A percentile compares a stretch with the other conserved stretches of the same genome.
Conservation (phyloP, 2,329 filamentous ascomycete species). For the Fusarium mexicanum region DNA sequence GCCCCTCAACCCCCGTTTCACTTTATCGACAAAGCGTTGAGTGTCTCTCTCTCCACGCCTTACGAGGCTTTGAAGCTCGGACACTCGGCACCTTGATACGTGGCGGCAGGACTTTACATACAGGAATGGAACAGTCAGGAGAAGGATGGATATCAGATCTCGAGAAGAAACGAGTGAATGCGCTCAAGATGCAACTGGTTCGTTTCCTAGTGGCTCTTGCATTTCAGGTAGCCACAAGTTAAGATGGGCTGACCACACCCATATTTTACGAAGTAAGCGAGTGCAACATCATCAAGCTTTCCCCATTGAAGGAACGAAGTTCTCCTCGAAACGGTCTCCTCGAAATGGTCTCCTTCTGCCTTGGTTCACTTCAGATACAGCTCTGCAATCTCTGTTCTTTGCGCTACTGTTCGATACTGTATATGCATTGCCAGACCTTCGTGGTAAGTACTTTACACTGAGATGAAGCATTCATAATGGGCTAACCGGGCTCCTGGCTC, state of each 20-base stretch:
- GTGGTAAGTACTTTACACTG: not conserved
- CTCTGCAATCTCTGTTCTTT: not conserved
- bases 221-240: slow-evolving; percentile 33
- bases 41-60: slow-evolving; percentile 1
- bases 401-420: slow-evolving; percentile 6
- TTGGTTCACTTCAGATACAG: slow-evolving; percentile 4
- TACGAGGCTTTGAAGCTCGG: not conserved
- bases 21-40: not conserved
- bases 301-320: slow-evolving; percentile 1
- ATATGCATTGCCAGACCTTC: not conserved
- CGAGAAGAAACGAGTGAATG: not conserved
- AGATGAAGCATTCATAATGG: slow-evolving; percentile 1
- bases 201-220: not conserved
- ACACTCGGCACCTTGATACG: not conserved
- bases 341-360: not conserved
- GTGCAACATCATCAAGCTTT: slow-evolving; percentile 22
- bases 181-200: not conserved
- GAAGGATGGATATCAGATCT: not conserved
- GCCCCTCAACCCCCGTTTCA: slow-evolving; percentile 2
- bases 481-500: slow-evolving; percentile 15
- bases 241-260: slow-evolving; percentile 13
- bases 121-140: slow-evolving; percentile 2
- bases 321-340: slow-evolving; percentile 2
- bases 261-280: slow-evolving; percentile 2
- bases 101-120: slow-evolving; percentile 14